Percentiles rank a stretch among this genome's conserved stretches.
These are phyloP conservation scores for Striga asiatica DNA, from an alignment of 257 asterid genomes.

Conservation along the genomic window DNA sequence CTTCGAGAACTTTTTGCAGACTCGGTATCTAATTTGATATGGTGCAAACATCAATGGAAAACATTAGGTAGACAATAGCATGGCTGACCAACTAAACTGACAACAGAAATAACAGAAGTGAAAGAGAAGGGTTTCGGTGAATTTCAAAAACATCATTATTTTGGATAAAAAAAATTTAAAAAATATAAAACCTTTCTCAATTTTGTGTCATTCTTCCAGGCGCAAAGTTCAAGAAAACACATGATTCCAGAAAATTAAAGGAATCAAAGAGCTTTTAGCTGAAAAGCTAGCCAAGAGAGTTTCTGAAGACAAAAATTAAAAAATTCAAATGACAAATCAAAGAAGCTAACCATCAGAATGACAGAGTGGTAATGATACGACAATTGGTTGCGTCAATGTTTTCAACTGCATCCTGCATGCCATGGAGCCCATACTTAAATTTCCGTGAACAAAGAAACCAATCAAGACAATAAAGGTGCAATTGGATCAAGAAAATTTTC, in stretches of 20 bases:
- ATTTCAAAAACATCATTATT: background rate
- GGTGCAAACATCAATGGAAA: background rate
- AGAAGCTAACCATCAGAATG: slow-evolving; percentile 78
- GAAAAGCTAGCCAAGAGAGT: background rate
- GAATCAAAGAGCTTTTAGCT: background rate
- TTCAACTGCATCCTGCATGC: slow-evolving; percentile 94
- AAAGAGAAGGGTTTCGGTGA: background rate
- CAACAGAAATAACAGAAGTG: background rate
- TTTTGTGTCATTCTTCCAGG: background rate
- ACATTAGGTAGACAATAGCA: slow-evolving; percentile 1
- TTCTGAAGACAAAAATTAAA: background rate
- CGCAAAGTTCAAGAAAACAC: background rate
- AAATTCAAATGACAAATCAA: no score
- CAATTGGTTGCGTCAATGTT: slow-evolving; percentile 70
- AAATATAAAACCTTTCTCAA: background rate
- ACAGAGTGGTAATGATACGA: slow-evolving; percentile 76
- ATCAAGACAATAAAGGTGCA: slow-evolving; percentile 4
- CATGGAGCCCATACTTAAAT: slow-evolving; percentile 8
- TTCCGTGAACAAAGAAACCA: background rate
- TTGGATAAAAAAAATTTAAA: no score
- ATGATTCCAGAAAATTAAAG: background rate
- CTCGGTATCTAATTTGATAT: slow-evolving; percentile 51
- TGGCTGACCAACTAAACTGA: slow-evolving; percentile 1
- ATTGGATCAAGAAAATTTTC: no score
- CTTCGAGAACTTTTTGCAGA: slow-evolving; percentile 65